These are phyloP conservation scores for Solidago caesia DNA, from an alignment of 129 eudicot genomes.

Conservation along the genomic window DNA sequence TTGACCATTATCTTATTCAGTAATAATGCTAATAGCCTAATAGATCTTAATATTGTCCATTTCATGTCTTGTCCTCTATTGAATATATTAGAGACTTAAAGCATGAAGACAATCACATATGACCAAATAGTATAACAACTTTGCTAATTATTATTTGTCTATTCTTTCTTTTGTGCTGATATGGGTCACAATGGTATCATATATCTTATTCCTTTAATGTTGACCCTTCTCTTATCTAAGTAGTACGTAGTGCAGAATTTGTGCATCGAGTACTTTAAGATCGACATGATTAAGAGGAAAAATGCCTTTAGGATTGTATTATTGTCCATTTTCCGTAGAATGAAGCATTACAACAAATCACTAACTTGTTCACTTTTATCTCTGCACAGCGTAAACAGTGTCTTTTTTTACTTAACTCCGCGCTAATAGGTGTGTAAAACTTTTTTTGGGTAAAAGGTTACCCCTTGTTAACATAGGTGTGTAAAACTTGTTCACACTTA, in stretches of 20 bases:
- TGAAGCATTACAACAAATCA: neutral
- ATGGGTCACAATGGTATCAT: neutral
- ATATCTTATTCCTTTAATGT: neutral
- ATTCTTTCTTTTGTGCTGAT: neutral
- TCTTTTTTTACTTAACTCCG: neutral
- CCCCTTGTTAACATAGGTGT: too few relatives aligned
- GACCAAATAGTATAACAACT: neutral
- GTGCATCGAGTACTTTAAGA: neutral
- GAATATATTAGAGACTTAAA: neutral
- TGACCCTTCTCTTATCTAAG: neutral
- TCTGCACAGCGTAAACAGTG: neutral
- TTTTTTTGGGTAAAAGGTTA: too few relatives aligned
- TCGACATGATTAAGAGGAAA: neutral
- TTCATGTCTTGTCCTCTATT: neutral
- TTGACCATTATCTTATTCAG: neutral
- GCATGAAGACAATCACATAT: neutral
- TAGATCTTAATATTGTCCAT: slow-evolving; percentile 1
- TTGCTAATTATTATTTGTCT: neutral
- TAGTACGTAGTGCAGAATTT: neutral
- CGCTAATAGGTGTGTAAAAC: neutral
- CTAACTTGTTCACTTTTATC: neutral
- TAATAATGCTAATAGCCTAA: neutral
- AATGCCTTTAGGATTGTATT: neutral
- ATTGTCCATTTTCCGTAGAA: neutral
- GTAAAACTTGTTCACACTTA: neutral